phyloP scores from a whole-genome alignment of 164 flowering plant genomes.

The Magnolia kwangsiensis region DNA sequence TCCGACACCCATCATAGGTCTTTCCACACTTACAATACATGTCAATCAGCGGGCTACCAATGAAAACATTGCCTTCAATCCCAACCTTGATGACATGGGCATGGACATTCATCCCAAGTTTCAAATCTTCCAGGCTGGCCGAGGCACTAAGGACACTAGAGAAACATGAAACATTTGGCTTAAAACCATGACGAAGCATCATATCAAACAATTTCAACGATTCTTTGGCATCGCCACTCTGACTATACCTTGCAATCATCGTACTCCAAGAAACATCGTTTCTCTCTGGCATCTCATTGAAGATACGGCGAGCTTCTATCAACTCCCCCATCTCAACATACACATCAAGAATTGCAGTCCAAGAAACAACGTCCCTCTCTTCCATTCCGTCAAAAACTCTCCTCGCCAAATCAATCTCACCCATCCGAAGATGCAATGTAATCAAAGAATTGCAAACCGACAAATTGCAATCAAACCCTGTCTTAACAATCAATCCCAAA shows the following conservation, averaged over 20 bases:
- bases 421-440: conserved; percentile 38
- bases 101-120: conserved; percentile 23
- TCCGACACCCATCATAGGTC: conserved; percentile 33
- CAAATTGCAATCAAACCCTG: conserved; percentile 40
- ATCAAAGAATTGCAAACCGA: conserved; percentile 51
- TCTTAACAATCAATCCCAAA: conserved; percentile 41
- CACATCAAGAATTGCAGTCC: conserved; percentile 27
- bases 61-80: conserved; percentile 32
- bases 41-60: conserved; percentile 52
- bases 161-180: conserved; percentile 25
- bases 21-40: conserved; percentile 55
- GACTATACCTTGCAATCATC: conserved; percentile 31
- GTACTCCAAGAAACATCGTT: conserved; percentile 29
- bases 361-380: conserved; percentile 24
- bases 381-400: conserved; percentile 45
- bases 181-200: conserved; percentile 21
- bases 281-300: conserved; percentile 22
- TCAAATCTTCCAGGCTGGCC: conserved; percentile 15
- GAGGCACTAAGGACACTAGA: conserved; percentile 25
- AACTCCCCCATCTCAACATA: conserved; percentile 22
- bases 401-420: conserved; percentile 46
- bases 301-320: conserved; percentile 22
- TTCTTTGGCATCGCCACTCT: conserved; percentile 23
- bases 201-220: conserved; percentile 16
- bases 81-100: conserved; percentile 37